These are phyloP conservation scores for Multifurca ochricompacta DNA, from an alignment of 768 basidiomycete genomes.

Conservation along the genomic window DNA sequence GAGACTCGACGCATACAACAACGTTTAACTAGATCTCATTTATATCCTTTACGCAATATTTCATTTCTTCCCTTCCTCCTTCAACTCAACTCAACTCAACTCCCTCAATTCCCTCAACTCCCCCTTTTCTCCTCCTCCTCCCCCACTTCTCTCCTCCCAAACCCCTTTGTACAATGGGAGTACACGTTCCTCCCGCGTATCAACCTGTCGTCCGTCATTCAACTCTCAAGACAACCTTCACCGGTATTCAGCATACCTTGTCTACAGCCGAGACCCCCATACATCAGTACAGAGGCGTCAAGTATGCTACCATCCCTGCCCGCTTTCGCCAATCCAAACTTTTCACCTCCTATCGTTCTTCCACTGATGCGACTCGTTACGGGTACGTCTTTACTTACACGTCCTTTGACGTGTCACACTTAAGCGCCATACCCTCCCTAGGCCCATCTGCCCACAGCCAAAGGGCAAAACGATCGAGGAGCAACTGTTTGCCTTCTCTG, in stretches of 20 bases:
- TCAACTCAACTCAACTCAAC: neutral
- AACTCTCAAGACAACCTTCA: slow-evolving; percentile 55
- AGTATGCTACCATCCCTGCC: slow-evolving; percentile 65
- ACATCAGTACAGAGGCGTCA: slow-evolving; percentile 71
- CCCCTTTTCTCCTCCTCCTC: neutral
- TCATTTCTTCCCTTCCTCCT: neutral
- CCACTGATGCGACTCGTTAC: slow-evolving; percentile 55
- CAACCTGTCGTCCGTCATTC: slow-evolving; percentile 40
- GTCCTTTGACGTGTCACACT: neutral
- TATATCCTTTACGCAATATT: no score
- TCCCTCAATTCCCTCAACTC: neutral
- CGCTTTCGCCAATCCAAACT: slow-evolving; percentile 71
- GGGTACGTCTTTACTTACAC: slow-evolving; percentile 43
- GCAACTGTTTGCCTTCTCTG: slow-evolving; percentile 50
- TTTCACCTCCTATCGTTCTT: slow-evolving; percentile 45
- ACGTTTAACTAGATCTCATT: no score
- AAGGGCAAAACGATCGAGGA: slow-evolving; percentile 46
- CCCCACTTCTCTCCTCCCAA: neutral
- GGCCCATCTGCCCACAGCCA: slow-evolving; percentile 70
- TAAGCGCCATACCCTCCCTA: slow-evolving; percentile 24
- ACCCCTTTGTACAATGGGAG: slow-evolving; percentile 11
- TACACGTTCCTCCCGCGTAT: slow-evolving; percentile 13
- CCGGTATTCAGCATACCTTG: slow-evolving; percentile 51
- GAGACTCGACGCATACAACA: no score
- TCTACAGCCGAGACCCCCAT: slow-evolving; percentile 50